Percentiles rank a stretch among this genome's conserved stretches.
Conservation (phyloP, 75 land plant species). For the Cupressus sempervirens region DNA sequence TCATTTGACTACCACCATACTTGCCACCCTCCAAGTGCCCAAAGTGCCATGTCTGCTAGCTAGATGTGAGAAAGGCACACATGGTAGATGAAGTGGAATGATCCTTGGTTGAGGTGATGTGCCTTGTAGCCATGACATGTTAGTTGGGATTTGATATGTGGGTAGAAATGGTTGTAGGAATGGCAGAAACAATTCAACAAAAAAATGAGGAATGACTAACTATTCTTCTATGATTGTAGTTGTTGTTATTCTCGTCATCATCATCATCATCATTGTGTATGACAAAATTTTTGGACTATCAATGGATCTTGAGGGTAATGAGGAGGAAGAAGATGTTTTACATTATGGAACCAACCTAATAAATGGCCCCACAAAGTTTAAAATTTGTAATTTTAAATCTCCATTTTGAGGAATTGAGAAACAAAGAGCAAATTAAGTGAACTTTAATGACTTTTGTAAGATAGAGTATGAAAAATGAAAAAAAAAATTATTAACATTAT, state of each 20-base stretch:
- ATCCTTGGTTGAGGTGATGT: no score
- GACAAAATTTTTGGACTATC: slow-evolving; percentile 35
- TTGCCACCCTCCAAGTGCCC: slow-evolving; percentile 8
- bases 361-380: background rate
- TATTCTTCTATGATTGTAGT: background rate
- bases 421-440: no score
- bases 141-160: slow-evolving; percentile 1
- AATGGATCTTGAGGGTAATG: slow-evolving; percentile 22
- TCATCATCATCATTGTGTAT: no score
- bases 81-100: slow-evolving; percentile 10
- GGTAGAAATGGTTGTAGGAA: slow-evolving; percentile 28
- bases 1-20: background rate
- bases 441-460: no score
- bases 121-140: background rate
- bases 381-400: background rate
- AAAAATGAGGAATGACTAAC: background rate
- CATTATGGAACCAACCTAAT: background rate
- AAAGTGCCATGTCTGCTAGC: background rate
- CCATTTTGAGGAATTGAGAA: background rate
- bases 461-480: no score
- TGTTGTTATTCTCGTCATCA: background rate
- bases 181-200: slow-evolving; percentile 27
- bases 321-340: slow-evolving; percentile 40
- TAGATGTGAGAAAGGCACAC: background rate
- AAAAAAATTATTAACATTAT: no score